Conservation (phyloP, 345 rosid genomes). For the Dimocarpus longan region DNA sequence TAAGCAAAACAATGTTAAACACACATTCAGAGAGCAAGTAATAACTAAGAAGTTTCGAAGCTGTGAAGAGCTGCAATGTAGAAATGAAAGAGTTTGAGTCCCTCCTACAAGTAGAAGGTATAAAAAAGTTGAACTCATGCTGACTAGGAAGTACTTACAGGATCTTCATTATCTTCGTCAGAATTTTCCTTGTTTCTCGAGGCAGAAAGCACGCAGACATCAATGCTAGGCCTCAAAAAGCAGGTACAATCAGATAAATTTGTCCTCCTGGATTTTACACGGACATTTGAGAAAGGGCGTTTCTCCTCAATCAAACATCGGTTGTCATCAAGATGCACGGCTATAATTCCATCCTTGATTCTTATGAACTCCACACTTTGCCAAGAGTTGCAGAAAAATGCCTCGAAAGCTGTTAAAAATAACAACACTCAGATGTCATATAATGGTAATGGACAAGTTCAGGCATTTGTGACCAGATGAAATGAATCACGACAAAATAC, state of each 20-base stretch:
- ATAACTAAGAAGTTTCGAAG: too few species aligned
- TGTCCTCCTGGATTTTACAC: slow-evolving; percentile 72
- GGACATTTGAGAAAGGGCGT: slow-evolving; percentile 58
- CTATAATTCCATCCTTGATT: slow-evolving; percentile 55
- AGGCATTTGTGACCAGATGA: background rate
- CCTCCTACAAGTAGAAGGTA: background rate
- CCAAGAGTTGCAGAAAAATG: slow-evolving; percentile 62
- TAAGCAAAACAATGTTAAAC: background rate
- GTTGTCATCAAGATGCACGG: slow-evolving; percentile 42
- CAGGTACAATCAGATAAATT: slow-evolving; percentile 63
- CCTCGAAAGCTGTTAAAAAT: slow-evolving; percentile 71
- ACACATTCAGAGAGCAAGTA: too few species aligned
- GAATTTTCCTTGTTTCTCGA: slow-evolving; percentile 21
- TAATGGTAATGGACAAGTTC: background rate
- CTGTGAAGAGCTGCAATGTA: too few species aligned
- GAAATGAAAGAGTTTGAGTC: too few species aligned
- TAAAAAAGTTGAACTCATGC: too few species aligned
- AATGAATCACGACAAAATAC: too few species aligned
- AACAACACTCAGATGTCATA: slow-evolving; percentile 9
- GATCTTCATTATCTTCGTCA: slow-evolving; percentile 40
- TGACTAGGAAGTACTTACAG: slow-evolving; percentile 33
- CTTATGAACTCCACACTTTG: slow-evolving; percentile 51
- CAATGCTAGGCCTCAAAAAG: slow-evolving; percentile 76
- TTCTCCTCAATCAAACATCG: slow-evolving; percentile 31
- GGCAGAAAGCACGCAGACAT: slow-evolving; percentile 61